Conservation (phyloP, 768 basidiomycete genomes). For the Hygrocybe punicea region DNA sequence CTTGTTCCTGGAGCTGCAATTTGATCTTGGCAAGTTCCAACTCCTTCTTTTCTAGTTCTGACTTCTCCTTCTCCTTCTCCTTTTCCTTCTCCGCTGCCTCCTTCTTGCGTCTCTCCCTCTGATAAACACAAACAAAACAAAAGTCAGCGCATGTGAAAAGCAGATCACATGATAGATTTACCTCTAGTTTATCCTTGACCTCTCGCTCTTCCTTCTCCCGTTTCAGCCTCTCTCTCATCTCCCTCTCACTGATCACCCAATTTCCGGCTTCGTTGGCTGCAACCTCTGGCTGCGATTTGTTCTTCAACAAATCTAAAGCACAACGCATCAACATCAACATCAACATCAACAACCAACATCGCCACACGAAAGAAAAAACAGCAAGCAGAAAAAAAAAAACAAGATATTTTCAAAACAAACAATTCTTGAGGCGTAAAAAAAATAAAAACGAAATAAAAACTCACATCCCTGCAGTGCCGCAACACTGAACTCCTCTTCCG, state of each 20-base stretch:
- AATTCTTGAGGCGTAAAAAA: no score
- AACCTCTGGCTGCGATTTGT: constrained; percentile 77
- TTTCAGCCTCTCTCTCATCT: constrained; percentile 68
- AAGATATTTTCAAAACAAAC: no score
- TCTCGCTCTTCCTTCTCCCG: constrained; percentile 73
- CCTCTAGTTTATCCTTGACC: constrained; percentile 61
- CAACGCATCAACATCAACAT: background rate
- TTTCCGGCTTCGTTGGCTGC: constrained; percentile 62
- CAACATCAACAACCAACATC: no score
- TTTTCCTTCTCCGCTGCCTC: constrained; percentile 57
- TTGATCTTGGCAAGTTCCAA: constrained; percentile 53
- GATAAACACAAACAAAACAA: no score
- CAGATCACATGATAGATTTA: constrained; percentile 33
- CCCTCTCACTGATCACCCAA: constrained; percentile 76
- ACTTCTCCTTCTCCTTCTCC: constrained; percentile 58
- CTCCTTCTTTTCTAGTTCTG: constrained; percentile 64
- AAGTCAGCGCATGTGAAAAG: background rate
- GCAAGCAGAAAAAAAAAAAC: no score
- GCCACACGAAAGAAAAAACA: no score
- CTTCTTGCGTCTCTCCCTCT: constrained; percentile 51
- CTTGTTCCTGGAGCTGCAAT: constrained; percentile 45
- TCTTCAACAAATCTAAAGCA: constrained; percentile 66
- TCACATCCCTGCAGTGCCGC: constrained; percentile 88
- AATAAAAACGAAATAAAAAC: constrained; percentile 26
- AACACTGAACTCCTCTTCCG: constrained; percentile 84